Conservation (phyloP, 106 monocot species). For the Dendrobium chrysotoxum region DNA sequence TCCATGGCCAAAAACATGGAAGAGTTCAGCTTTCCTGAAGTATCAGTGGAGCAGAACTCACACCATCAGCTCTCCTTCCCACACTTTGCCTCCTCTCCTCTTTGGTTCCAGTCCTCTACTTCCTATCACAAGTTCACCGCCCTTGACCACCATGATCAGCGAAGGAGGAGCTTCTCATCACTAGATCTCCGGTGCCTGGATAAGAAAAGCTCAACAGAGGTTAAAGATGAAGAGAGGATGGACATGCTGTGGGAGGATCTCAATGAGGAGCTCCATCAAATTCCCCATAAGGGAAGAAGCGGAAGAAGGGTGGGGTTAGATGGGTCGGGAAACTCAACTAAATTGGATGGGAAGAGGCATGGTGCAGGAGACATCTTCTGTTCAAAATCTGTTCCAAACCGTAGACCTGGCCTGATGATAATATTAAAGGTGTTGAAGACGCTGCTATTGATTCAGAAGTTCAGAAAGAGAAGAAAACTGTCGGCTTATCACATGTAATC, state of each 20-base stretch:
- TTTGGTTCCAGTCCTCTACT: conserved; percentile 21
- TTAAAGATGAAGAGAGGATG: conserved; percentile 37
- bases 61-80: conserved; percentile 19
- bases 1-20: conserved; percentile 14
- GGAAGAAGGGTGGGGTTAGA: neutral
- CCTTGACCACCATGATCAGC: neutral
- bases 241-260: conserved; percentile 65
- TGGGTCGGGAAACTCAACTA: too few relatives aligned
- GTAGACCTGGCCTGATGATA: conserved; percentile 22
- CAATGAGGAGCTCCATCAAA: conserved; percentile 36
- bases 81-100: conserved; percentile 18
- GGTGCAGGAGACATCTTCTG: neutral
- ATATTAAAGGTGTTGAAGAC: conserved; percentile 55
- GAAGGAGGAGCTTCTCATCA: conserved; percentile 6
- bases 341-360: neutral
- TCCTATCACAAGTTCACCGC: neutral
- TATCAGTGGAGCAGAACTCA: conserved; percentile 12
- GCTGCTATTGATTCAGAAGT: conserved; percentile 34
- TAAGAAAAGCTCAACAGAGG: neutral
- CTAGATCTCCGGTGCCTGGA: neutral
- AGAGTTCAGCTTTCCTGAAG: conserved; percentile 45
- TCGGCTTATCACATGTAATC: neutral
- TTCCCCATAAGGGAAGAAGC: neutral
- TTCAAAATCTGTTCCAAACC: neutral
- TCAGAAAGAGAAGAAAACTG: neutral